Percentiles rank a stretch among this genome's conserved stretches.
Evolutionary conservation across 352 stramenopile species (phyloP).

Genomic region (Pythium aphanidermatum): DNA sequence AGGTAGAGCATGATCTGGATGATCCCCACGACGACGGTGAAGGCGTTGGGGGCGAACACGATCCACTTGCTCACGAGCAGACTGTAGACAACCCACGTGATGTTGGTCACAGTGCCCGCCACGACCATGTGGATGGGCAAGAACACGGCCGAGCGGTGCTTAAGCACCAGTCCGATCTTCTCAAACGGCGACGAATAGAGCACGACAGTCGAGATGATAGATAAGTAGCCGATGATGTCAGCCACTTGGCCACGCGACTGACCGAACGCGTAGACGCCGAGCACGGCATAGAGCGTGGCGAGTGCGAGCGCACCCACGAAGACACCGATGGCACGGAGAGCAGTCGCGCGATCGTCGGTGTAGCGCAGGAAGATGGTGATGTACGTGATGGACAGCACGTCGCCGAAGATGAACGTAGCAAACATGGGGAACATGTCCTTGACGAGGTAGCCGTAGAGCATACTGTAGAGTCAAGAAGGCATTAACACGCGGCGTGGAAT

Average conservation of each 20-base stretch:
- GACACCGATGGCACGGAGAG: slow-evolving; percentile 6
- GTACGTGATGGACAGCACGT: slow-evolving; percentile 12
- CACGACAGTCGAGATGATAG: slow-evolving; percentile 12
- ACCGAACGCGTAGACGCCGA: slow-evolving; percentile 7
- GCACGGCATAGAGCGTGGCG: slow-evolving; percentile 5
- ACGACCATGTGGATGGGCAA: slow-evolving; percentile 18
- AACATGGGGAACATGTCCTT: slow-evolving; percentile 15
- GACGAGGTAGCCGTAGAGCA: slow-evolving; percentile 14
- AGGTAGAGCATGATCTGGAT: slow-evolving; percentile 14
- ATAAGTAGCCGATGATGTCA: slow-evolving; percentile 13
- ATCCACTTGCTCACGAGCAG: slow-evolving; percentile 15
- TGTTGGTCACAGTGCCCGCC: slow-evolving; percentile 9
- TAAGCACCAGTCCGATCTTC: slow-evolving; percentile 17
- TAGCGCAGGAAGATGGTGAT: slow-evolving; percentile 15
- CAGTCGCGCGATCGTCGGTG: slow-evolving; percentile 6
- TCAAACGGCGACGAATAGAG: slow-evolving; percentile 19
- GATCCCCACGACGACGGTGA: slow-evolving; percentile 13
- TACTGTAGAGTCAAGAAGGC: not conserved
- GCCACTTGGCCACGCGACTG: slow-evolving; percentile 8
- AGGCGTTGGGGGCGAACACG: slow-evolving; percentile 14
- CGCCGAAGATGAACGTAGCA: slow-evolving; percentile 14
- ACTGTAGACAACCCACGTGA: slow-evolving; percentile 15
- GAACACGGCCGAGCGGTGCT: slow-evolving; percentile 14
- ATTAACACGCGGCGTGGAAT: not conserved
- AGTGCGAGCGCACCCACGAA: slow-evolving; percentile 4